Base-by-base conservation (phyloP, 371 early-diverging fungal species). In the Mortierella sp. region DNA sequence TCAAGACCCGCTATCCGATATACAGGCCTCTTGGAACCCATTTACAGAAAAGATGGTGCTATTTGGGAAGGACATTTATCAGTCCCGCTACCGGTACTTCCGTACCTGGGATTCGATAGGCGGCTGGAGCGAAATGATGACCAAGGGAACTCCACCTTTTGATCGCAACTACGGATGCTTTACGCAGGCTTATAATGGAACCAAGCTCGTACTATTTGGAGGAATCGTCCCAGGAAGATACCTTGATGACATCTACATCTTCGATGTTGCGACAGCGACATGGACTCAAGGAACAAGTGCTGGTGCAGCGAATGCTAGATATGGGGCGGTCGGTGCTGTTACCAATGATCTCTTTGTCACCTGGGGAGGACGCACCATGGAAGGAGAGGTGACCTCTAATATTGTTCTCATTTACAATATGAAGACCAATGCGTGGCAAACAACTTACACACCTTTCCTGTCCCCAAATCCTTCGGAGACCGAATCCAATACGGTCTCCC, bases 151-250 rank as follows among this genome's bases (percentile, higher is more conserved):
- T 18, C 45, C 9, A 37, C 57, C 61, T 6, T 15, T 61, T n/a
- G 57, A 12, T 7, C 68, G 61, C 51, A 52, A 55, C 16, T 7
- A 9, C 19, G 46, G 30, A 15, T 60, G 68, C 56, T 46, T 68
- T 15, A 47, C 46, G 26, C 21, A 60, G 1, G 62, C 68, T 4
- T 51, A 61, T 45, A 28, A 56, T 0, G 68, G 56, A 4, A 15
- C 68, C 18, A 60, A 29, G 48, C 16, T 68, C 37, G 47, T 68
- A 0, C 44, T 68, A 5, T 68, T 68, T 57, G 61, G 68, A 7
- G 68, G 68, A 15, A 11, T 26, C 2, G 26, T 5, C 7, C 7
- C 11, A 9, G 61, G 46, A 4, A 21, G 23, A 21, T 26, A 26
- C 19, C 2, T 55, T 29, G 47, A 23, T 7, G 68, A 68, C 62